These are phyloP conservation scores for Ulota crispa DNA, from an alignment of 225 moss, liverwort and hornwort species.

Conservation along the genomic window DNA sequence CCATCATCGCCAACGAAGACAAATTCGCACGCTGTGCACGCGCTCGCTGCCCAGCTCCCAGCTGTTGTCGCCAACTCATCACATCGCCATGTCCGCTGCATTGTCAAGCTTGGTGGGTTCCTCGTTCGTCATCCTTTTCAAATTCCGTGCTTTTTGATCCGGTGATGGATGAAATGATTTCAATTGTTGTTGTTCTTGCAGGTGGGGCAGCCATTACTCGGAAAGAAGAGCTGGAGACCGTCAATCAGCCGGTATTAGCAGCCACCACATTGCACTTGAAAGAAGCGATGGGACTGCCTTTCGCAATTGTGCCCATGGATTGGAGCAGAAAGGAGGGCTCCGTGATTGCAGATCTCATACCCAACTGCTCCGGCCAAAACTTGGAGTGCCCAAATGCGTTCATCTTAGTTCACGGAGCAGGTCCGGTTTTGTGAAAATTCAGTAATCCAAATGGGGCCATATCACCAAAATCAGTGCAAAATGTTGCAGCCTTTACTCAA, in stretches of 20 bases:
- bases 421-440: constrained; percentile 23
- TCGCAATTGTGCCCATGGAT: constrained; percentile 59
- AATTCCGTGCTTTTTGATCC: background rate
- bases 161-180: background rate
- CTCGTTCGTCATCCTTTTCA: background rate
- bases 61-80: constrained; percentile 12
- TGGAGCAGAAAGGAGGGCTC: constrained; percentile 65
- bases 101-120: constrained; percentile 86
- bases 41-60: constrained; percentile 31
- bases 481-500: background rate
- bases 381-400: constrained; percentile 53
- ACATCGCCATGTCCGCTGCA: constrained; percentile 69
- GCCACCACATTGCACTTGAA: constrained; percentile 71
- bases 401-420: constrained; percentile 94
- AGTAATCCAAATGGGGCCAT: background rate
- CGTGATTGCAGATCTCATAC: constrained; percentile 28
- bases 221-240: constrained; percentile 74
- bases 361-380: constrained; percentile 40
- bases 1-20: background rate
- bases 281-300: constrained; percentile 64
- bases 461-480: background rate
- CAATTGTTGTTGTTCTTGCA: constrained; percentile 21
- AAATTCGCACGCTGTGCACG: constrained; percentile 30
- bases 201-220: constrained; percentile 85
- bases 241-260: constrained; percentile 60